Percentiles rank a stretch among this genome's conserved stretches.
Conservation (phyloP, 176 grass and related monocot genomes). For the Triticum turgidum region DNA sequence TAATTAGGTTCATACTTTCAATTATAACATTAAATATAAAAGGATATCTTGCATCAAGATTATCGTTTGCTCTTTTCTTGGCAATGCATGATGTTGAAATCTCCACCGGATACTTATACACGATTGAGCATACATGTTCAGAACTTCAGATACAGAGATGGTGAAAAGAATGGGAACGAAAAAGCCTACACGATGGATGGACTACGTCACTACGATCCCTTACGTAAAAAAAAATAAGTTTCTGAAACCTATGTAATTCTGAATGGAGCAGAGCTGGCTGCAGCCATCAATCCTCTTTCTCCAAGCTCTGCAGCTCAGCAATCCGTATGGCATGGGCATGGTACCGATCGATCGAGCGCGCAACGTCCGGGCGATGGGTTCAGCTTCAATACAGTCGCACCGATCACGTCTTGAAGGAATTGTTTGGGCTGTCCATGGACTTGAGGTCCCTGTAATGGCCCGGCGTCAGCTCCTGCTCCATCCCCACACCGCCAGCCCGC, state of each 20-base stretch:
- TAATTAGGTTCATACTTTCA: no score
- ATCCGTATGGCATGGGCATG: no score
- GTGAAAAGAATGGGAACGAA: neutral
- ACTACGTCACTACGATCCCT: neutral
- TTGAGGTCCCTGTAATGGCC: constrained; percentile 57
- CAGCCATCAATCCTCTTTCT: neutral
- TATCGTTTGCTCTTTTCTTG: no score
- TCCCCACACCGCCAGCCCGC: constrained; percentile 11
- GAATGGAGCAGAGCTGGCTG: neutral
- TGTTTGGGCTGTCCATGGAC: constrained; percentile 40
- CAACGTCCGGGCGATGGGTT: neutral
- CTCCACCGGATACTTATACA: neutral
- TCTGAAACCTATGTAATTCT: neutral
- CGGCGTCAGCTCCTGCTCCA: constrained; percentile 55
- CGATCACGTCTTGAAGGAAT: constrained; percentile 33
- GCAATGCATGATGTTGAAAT: no score
- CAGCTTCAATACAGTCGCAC: neutral
- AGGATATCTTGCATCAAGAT: no score
- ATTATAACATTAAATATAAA: no score
- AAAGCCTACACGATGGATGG: neutral
- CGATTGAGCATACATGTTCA: neutral
- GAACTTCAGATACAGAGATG: neutral
- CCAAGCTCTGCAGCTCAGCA: neutral
- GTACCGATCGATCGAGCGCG: neutral
- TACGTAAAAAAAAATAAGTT: neutral